A percentile compares a stretch with the other conserved stretches of the same genome.
Evolutionary conservation across 257 asterid genomes (phyloP).

Genomic region (Cruciata laevipes): DNA sequence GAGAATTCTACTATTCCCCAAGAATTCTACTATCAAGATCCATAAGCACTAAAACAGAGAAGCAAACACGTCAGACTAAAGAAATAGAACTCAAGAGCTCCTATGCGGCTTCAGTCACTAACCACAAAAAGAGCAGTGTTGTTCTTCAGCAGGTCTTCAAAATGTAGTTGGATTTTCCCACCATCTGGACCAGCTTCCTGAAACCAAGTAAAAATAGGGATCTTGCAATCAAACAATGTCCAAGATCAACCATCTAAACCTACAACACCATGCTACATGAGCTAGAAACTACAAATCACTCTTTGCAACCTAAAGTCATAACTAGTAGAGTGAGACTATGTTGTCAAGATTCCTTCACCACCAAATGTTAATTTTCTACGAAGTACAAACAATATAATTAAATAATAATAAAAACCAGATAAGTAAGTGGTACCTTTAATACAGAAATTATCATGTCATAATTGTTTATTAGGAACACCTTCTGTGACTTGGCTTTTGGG

Average conservation of each 20-base stretch:
- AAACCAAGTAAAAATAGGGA: constrained; percentile 17
- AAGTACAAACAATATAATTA: background rate
- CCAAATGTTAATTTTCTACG: background rate
- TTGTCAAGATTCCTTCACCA: background rate
- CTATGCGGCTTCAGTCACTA: constrained; percentile 9
- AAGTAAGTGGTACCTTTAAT: constrained; percentile 56
- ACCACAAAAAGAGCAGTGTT: constrained; percentile 85
- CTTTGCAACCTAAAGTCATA: background rate
- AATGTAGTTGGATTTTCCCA: constrained; percentile 81
- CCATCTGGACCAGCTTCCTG: constrained; percentile 99
- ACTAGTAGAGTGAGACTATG: background rate
- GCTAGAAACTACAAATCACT: background rate
- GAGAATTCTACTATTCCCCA: background rate
- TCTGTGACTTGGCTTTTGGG: constrained; percentile 70
- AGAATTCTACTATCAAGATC: background rate
- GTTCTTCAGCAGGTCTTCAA: constrained; percentile 85
- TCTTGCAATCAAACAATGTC: background rate
- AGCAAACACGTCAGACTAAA: background rate
- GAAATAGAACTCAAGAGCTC: background rate
- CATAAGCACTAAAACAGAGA: background rate
- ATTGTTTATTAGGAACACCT: constrained; percentile 88
- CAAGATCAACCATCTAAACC: background rate
- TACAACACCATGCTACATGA: background rate
- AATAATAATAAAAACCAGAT: background rate
- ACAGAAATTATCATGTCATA: constrained; percentile 95